Evolutionary conservation across 768 basidiomycete genomes (phyloP).

Genomic region (Leccinum disarticulatum): DNA sequence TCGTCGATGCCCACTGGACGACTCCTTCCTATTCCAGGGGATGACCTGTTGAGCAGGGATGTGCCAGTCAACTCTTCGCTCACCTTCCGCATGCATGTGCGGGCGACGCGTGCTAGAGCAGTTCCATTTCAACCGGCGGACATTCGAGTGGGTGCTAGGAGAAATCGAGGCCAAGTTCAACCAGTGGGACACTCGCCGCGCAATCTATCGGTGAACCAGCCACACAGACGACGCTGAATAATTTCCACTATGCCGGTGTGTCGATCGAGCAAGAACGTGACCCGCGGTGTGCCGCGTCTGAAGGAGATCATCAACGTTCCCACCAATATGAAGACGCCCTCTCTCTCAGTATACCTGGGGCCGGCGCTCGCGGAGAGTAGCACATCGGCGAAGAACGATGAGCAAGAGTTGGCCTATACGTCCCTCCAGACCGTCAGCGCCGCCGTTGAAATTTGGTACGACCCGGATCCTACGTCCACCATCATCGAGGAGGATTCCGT

Average conservation of each 20-base stretch:
- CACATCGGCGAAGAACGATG: slow-evolving; percentile 75
- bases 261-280: slow-evolving; percentile 97
- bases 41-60: slow-evolving; percentile 69
- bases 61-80: slow-evolving; percentile 88
- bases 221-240: slow-evolving; percentile 99
- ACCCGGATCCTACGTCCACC: slow-evolving; percentile 87
- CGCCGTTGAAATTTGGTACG: slow-evolving; percentile 97
- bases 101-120: slow-evolving; percentile 88
- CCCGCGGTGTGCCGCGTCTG: slow-evolving; percentile 96
- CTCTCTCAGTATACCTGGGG: slow-evolving; percentile 87
- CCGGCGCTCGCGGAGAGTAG: slow-evolving; percentile 63
- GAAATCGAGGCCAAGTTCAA: slow-evolving; percentile 98
- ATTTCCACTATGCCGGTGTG: slow-evolving; percentile 97
- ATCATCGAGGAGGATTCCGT: slow-evolving; percentile 95
- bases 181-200: slow-evolving; percentile 88
- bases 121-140: slow-evolving; percentile 84
- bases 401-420: slow-evolving; percentile 92
- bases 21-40: slow-evolving; percentile 83
- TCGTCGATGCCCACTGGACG: slow-evolving; percentile 47
- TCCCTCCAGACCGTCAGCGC: slow-evolving; percentile 92
- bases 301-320: slow-evolving; percentile 99
- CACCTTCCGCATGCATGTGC: slow-evolving; percentile 91
- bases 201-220: slow-evolving; percentile 99
- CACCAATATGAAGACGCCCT: slow-evolving; percentile 97
- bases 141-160: slow-evolving; percentile 96